Conservation (phyloP, 2,329 filamentous ascomycete genomes). For the Microdochium nivale region DNA sequence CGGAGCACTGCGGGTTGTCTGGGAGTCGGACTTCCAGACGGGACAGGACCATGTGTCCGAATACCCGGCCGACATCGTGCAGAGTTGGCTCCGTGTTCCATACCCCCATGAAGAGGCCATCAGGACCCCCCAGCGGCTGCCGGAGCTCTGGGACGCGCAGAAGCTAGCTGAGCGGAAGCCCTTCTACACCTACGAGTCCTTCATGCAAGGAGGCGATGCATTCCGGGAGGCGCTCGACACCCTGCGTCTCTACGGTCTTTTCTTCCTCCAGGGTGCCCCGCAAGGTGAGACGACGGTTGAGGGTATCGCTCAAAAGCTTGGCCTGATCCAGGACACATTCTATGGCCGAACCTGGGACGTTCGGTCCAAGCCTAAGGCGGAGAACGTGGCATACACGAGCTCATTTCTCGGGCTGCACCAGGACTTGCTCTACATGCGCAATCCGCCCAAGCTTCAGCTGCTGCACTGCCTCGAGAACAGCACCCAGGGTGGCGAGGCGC, state of each 20-base stretch:
- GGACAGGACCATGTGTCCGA: slow-evolving; percentile 19
- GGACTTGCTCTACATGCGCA: slow-evolving; percentile 79
- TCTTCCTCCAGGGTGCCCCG: slow-evolving; percentile 72
- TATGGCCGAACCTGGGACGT: slow-evolving; percentile 92
- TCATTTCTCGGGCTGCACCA: slow-evolving; percentile 81
- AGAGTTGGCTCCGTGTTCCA: slow-evolving; percentile 1
- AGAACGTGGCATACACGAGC: slow-evolving; percentile 88
- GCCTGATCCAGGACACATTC: slow-evolving; percentile 75
- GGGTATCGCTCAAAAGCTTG: slow-evolving; percentile 63
- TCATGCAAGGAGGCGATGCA: slow-evolving; percentile 49
- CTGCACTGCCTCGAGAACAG: slow-evolving; percentile 84
- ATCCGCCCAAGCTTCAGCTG: slow-evolving; percentile 75
- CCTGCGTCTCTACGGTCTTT: slow-evolving; percentile 59
- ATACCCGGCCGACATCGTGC: slow-evolving; percentile 20
- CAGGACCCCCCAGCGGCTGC: not conserved
- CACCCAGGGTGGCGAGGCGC: slow-evolving; percentile 69
- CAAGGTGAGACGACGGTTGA: slow-evolving; percentile 56
- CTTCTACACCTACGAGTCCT: slow-evolving; percentile 62
- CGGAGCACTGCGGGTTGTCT: slow-evolving; percentile 47
- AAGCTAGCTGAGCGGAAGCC: slow-evolving; percentile 29
- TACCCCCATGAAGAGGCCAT: not conserved
- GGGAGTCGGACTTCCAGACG: slow-evolving; percentile 38
- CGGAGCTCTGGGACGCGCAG: slow-evolving; percentile 17
- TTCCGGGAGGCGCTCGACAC: slow-evolving; percentile 55
- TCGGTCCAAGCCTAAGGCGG: slow-evolving; percentile 68